These are phyloP conservation scores for Coccinonectria pachysandricola DNA, from an alignment of 2,329 filamentous ascomycete species.

Conservation along the genomic window DNA sequence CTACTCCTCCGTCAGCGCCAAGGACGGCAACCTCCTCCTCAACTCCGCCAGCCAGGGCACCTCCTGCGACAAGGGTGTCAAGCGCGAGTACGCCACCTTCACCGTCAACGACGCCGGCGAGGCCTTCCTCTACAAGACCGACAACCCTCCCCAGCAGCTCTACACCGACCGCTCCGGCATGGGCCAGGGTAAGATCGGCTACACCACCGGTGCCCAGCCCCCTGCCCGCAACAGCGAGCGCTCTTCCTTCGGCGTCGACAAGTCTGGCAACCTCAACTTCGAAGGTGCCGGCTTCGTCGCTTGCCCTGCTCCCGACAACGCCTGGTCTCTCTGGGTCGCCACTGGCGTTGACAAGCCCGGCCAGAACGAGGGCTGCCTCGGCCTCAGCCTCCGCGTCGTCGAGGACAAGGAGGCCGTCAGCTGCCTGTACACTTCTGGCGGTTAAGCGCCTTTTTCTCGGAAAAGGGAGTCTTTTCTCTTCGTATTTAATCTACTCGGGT, in stretches of 20 bases:
- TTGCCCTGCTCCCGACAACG: constrained; percentile 35
- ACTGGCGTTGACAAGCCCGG: constrained; percentile 24
- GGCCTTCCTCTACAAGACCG: constrained; percentile 36
- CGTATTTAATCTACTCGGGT: too few species aligned
- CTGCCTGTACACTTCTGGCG: constrained; percentile 32
- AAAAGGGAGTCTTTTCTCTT: too few species aligned
- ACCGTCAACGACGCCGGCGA: constrained; percentile 35
- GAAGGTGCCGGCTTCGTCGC: constrained; percentile 36
- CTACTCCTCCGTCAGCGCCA: constrained; percentile 34
- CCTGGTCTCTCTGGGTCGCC: constrained; percentile 31
- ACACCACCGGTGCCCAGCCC: constrained; percentile 34
- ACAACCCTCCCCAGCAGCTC: constrained; percentile 34
- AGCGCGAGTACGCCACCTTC: constrained; percentile 30
- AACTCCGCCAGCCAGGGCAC: constrained; percentile 34
- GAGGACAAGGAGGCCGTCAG: constrained; percentile 19
- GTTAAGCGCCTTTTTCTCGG: too few species aligned
- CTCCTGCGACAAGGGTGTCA: constrained; percentile 35
- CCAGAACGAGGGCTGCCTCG: constrained; percentile 27
- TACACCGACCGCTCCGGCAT: constrained; percentile 49
- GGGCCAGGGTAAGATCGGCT: constrained; percentile 45
- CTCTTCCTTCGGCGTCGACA: constrained; percentile 36
- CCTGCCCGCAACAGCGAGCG: constrained; percentile 33
- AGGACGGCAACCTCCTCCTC: constrained; percentile 32
- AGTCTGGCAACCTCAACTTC: constrained; percentile 34
- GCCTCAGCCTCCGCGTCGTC: constrained; percentile 22